Conservation (phyloP, 1,284 basidiomycete species). For the Heliocybe sulcata region DNA sequence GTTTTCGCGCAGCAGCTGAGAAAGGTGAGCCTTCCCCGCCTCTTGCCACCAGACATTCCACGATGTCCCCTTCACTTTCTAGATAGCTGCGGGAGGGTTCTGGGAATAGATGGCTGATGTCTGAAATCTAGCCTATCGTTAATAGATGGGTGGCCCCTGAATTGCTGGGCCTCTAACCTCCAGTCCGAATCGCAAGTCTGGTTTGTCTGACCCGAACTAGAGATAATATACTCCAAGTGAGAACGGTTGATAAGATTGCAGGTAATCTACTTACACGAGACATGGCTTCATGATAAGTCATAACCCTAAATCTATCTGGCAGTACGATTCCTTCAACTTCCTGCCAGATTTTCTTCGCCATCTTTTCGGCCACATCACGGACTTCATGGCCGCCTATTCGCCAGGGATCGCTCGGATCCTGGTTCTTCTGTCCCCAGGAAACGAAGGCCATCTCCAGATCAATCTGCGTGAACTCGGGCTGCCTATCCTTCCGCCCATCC, state of each 20-base stretch:
- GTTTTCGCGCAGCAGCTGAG: slow-evolving; percentile 7
- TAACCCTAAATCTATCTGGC: slow-evolving; percentile 59
- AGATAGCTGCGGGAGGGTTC: slow-evolving; percentile 26
- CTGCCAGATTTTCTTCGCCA: slow-evolving; percentile 74
- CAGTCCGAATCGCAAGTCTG: slow-evolving; percentile 82
- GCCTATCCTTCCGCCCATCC: slow-evolving; percentile 88
- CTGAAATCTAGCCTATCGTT: slow-evolving; percentile 32
- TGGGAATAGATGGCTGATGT: slow-evolving; percentile 42
- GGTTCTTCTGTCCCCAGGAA: slow-evolving; percentile 51
- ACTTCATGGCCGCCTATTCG: slow-evolving; percentile 81
- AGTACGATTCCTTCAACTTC: slow-evolving; percentile 52
- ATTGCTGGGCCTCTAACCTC: slow-evolving; percentile 44
- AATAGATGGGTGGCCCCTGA: background rate
- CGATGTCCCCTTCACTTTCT: slow-evolving; percentile 30
- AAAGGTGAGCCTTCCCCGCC: slow-evolving; percentile 11
- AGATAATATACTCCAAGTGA: background rate
- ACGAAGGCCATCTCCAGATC: slow-evolving; percentile 97
- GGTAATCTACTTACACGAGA: slow-evolving; percentile 46
- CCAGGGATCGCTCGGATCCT: slow-evolving; percentile 43
- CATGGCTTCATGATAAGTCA: slow-evolving; percentile 87
- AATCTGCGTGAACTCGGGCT: slow-evolving; percentile 95
- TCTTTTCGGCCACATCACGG: slow-evolving; percentile 64
- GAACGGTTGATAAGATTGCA: background rate
- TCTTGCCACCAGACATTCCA: slow-evolving; percentile 54
- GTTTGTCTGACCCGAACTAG: slow-evolving; percentile 93